Conservation (phyloP, 345 rosid genomes). For the Murraya koenigii region DNA sequence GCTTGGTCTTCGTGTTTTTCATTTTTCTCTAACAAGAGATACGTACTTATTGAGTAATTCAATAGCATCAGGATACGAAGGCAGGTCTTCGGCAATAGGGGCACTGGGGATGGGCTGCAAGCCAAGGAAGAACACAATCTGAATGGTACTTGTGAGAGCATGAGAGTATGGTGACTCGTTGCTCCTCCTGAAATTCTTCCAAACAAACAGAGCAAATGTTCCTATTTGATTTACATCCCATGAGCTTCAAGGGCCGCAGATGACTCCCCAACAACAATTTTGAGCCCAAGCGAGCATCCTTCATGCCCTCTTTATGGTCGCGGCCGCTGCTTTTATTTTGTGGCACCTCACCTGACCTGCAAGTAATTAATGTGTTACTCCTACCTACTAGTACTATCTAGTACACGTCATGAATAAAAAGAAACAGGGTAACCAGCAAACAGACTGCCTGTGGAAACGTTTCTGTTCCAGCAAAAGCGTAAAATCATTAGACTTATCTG, state of each 20-base stretch:
- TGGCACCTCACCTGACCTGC: neutral
- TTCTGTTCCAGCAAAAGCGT: no score
- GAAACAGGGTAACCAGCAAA: no score
- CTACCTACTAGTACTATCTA: no score
- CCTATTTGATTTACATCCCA: neutral
- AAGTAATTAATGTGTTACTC: neutral
- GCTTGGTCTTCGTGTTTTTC: no score
- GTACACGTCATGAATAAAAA: no score
- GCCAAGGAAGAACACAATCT: slow-evolving; percentile 31
- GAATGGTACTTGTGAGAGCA: slow-evolving; percentile 33
- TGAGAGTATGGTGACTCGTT: slow-evolving; percentile 15
- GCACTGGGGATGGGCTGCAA: slow-evolving; percentile 23
- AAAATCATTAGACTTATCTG: no score
- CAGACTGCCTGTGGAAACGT: no score
- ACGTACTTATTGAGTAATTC: no score
- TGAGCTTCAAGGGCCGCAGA: slow-evolving; percentile 11
- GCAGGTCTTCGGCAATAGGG: slow-evolving; percentile 18
- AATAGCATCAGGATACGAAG: neutral
- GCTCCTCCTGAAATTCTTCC: slow-evolving; percentile 17
- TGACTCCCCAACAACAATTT: slow-evolving; percentile 7
- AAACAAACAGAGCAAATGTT: slow-evolving; percentile 25
- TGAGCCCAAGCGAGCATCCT: neutral
- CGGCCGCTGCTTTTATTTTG: neutral
- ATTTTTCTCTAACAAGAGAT: neutral
- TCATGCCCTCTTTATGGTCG: neutral